Percentiles rank a stretch among this genome's conserved stretches.
Conservation (phyloP, 495 filamentous ascomycete species). For the Gamarada debralockiae region DNA sequence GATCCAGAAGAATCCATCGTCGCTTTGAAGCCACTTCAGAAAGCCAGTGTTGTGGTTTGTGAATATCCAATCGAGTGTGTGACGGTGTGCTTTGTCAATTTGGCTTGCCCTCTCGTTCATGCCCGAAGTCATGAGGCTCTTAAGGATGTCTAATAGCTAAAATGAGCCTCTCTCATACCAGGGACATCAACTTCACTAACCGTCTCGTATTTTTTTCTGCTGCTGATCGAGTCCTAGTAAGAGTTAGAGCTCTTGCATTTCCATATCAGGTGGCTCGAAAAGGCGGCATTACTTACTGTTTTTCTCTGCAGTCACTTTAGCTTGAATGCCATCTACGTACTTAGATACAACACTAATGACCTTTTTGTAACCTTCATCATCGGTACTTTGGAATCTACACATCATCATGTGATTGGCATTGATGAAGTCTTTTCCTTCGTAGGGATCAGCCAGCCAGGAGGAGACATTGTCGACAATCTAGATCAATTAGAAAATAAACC, state of each 20-base stretch:
- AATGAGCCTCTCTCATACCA: no score
- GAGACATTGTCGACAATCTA: conserved; percentile 8
- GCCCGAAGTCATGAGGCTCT: not conserved
- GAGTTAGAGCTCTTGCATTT: no score
- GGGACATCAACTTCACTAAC: no score
- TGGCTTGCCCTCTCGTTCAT: conserved; percentile 1
- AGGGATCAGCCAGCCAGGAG: conserved; percentile 2
- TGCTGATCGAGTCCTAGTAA: no score
- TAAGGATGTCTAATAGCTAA: not conserved
- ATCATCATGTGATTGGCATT: conserved; percentile 19
- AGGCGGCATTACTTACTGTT: not conserved
- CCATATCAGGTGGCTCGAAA: no score
- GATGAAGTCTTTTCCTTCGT: conserved; percentile 6
- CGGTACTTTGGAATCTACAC: conserved; percentile 4
- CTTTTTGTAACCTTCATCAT: conserved; percentile 13
- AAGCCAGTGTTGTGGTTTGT: conserved; percentile 30
- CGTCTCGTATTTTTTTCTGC: no score
- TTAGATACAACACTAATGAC: conserved; percentile 11
- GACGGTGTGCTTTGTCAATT: not conserved
- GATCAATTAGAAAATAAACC: not conserved
- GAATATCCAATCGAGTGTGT: conserved; percentile 1
- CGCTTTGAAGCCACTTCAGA: conserved; percentile 11
- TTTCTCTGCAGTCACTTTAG: not conserved
- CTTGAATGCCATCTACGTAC: not conserved
- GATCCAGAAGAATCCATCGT: conserved; percentile 37